phyloP scores from a whole-genome alignment of 768 basidiomycete species.

The Coprinopsis strossmayeri region DNA sequence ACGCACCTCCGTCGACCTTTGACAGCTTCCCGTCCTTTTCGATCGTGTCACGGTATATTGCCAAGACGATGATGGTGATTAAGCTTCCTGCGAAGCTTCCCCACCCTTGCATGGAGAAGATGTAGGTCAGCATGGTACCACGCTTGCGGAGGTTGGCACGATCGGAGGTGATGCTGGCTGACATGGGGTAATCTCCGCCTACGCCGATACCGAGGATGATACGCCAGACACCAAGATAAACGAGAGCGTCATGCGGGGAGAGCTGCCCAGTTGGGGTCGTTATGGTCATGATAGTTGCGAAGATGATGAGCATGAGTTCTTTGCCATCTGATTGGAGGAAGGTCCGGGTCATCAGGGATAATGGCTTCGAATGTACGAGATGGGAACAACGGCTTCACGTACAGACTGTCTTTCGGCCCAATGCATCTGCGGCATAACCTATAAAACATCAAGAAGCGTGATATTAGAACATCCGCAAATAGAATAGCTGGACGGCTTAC shows the following conservation, averaged over 20 bases:
- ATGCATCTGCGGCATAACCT: conserved; percentile 60
- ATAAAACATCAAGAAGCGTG: not conserved
- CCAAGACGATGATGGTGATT: conserved; percentile 56
- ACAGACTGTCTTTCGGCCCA: conserved; percentile 69
- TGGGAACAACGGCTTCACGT: conserved; percentile 5
- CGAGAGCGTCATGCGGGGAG: conserved; percentile 42
- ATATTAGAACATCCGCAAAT: not conserved
- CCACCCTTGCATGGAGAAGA: conserved; percentile 77
- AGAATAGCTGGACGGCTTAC: conserved; percentile 20
- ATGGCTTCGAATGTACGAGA: too few species aligned
- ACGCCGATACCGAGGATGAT: conserved; percentile 74
- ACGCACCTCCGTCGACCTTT: conserved; percentile 64
- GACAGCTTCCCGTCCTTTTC: conserved; percentile 47
- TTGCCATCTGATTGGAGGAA: conserved; percentile 47
- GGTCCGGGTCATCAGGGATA: too few species aligned
- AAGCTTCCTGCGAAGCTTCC: conserved; percentile 61
- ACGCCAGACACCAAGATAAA: conserved; percentile 62
- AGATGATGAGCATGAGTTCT: conserved; percentile 74
- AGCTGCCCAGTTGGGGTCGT: conserved; percentile 59
- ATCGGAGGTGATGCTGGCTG: conserved; percentile 61
- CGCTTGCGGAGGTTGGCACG: conserved; percentile 53
- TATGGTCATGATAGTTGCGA: conserved; percentile 67
- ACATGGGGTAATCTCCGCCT: conserved; percentile 79
- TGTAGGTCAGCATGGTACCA: conserved; percentile 70
- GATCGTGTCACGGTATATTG: conserved; percentile 59